Percentiles rank a stretch among this genome's conserved stretches.
Evolutionary conservation across 768 basidiomycete species (phyloP).

Genomic region (Steccherinum ochraceum): DNA sequence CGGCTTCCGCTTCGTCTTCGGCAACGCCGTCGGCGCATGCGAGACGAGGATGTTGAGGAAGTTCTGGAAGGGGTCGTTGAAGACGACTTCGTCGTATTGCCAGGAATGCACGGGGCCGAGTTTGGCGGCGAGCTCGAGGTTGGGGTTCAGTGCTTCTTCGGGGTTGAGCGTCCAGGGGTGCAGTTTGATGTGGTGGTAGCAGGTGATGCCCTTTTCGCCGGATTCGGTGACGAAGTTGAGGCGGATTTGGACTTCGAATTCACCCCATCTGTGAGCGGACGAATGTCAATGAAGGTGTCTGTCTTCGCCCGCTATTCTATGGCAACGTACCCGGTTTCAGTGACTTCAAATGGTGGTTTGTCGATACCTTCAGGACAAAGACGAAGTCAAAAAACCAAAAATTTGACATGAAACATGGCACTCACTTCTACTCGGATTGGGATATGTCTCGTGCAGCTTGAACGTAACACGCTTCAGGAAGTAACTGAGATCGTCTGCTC

Average conservation of each 20-base stretch:
- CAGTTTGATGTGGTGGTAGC: slow-evolving; percentile 93
- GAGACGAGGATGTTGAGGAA: slow-evolving; percentile 77
- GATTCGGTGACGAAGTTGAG: slow-evolving; percentile 87
- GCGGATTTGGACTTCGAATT: slow-evolving; percentile 93
- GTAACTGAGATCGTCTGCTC: slow-evolving; percentile 83
- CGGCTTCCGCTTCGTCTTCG: slow-evolving; percentile 52
- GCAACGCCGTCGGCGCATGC: slow-evolving; percentile 81
- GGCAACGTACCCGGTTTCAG: slow-evolving; percentile 79
- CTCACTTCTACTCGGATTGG: slow-evolving; percentile 85
- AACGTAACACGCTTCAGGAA: slow-evolving; percentile 96
- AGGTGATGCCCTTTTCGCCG: slow-evolving; percentile 80
- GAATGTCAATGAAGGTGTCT: not conserved
- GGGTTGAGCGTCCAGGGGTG: slow-evolving; percentile 81
- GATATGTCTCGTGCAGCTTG: slow-evolving; percentile 95
- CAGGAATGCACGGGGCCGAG: slow-evolving; percentile 86
- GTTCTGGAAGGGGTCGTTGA: slow-evolving; percentile 84
- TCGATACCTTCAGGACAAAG: slow-evolving; percentile 59
- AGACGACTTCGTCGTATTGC: slow-evolving; percentile 99
- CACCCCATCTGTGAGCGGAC: slow-evolving; percentile 77
- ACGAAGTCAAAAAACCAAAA: not conserved
- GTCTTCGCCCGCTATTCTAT: not conserved
- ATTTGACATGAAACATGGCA: slow-evolving; percentile 10
- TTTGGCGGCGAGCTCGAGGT: slow-evolving; percentile 60
- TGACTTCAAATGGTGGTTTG: slow-evolving; percentile 89
- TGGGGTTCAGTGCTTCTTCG: slow-evolving; percentile 60